Evolutionary conservation across 139 green algal species (phyloP), one percentile per base, ranked within the genome.

Genomic region (Trebouxia sp.): DNA sequence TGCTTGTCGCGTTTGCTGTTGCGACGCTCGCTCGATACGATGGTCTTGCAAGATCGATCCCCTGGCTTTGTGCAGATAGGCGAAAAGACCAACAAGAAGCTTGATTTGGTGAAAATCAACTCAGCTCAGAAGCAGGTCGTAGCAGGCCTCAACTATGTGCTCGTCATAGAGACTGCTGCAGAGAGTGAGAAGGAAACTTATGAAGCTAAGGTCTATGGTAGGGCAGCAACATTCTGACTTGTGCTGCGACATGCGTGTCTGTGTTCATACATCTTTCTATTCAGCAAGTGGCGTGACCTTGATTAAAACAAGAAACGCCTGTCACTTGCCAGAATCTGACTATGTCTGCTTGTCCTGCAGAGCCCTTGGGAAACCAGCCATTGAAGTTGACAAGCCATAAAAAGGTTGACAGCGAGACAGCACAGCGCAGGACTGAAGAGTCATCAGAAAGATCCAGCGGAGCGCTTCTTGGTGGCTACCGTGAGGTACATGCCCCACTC

Each of bases 141-240:
- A 6, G 56, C 85, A 62, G 87, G 87, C n/a, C 87, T 78, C 35
- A 90, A 90, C 76, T 90, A 85, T 80, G 76, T 79, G 20, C 82
- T 90, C 22, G 69, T 83, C 1, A n/a, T 90, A 24, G 79, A 86
- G 37, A 76, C 80, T 15, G 72, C 79, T 10, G 79, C 58, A 30
- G 50, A 62, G 11, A 66, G 39, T 26, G 11, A 70, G 10, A 65
- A 76, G 11, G 43, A 51, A 8, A 83, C 62, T 38, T 86, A 81
- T 69, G 69, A 90, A 56, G 86, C 82, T 3, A 69, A 66, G 14
- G 82, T 90, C 0, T 89, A 83, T 82, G 82, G 84, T 86, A 67
- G 66, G 79, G 1, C 24, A 37, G 24, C n/a, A n/a, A n/a, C n/a
- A n/a, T n/a, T n/a, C 39, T 32, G 1, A 42, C 5, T 6, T 37